A percentile compares a stretch with the other conserved stretches of the same genome.
Evolutionary conservation across 2,329 filamentous ascomycete genomes (phyloP).

Genomic region (Phyllosticta citriasiana): DNA sequence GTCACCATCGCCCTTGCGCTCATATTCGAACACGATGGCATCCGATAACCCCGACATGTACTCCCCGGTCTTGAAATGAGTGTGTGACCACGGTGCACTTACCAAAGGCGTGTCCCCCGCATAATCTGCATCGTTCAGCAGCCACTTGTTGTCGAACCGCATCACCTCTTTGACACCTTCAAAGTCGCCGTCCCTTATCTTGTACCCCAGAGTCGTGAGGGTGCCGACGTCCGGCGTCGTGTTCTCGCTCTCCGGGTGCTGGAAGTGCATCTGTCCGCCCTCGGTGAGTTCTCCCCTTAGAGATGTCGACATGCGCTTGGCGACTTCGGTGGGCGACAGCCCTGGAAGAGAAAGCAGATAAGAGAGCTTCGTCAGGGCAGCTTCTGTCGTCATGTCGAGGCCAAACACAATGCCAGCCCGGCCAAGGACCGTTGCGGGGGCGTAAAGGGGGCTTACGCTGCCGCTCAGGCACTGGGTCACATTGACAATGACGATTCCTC

Average conservation of each 20-base stretch:
- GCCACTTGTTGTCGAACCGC: constrained; percentile 52
- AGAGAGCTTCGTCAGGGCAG: constrained; percentile 80
- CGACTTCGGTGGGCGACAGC: constrained; percentile 55
- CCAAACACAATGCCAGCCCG: constrained; percentile 81
- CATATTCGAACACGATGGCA: neutral
- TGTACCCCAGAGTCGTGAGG: constrained; percentile 69
- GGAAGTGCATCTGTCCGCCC: constrained; percentile 60
- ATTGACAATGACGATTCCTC: constrained; percentile 80
- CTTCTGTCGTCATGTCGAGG: constrained; percentile 80
- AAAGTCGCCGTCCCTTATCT: constrained; percentile 62
- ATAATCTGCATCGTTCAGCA: constrained; percentile 70
- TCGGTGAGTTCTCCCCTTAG: constrained; percentile 82
- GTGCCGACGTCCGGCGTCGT: constrained; percentile 50
- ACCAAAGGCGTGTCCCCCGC: constrained; percentile 61
- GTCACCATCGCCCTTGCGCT: neutral
- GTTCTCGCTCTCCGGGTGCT: constrained; percentile 54
- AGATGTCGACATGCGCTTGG: constrained; percentile 60
- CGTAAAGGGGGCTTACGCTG: constrained; percentile 32
- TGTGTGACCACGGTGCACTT: constrained; percentile 19
- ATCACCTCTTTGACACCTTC: constrained; percentile 57
- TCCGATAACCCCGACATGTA: neutral
- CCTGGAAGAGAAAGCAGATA: constrained; percentile 66
- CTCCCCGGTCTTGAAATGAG: neutral
- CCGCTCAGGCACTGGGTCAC: constrained; percentile 70
- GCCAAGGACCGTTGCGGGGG: constrained; percentile 54